Evolutionary conservation across 148 eudicot genomes (phyloP).

Genomic region (Nyssa sinensis): DNA sequence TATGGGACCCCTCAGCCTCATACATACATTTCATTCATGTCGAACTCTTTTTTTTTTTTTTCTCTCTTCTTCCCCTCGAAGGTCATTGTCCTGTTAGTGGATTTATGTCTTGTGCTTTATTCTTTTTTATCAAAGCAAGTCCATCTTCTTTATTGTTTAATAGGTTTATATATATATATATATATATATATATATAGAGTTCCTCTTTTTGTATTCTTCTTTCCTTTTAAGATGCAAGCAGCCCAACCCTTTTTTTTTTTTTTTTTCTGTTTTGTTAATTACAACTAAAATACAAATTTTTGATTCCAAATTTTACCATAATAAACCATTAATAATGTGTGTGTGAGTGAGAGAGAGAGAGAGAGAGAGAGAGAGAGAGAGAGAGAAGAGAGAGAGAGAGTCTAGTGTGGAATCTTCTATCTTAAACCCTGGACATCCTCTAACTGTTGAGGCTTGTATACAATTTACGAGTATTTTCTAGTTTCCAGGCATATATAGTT

Average conservation of each 20-base stretch:
- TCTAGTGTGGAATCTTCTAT: constrained; percentile 7
- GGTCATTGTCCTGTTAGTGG: neutral
- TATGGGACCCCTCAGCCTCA: too few species aligned
- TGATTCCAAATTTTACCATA: neutral
- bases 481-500: neutral
- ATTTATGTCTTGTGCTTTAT: neutral
- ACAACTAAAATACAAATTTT: neutral
- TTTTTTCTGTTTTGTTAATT: neutral
- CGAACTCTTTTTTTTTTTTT: too few species aligned
- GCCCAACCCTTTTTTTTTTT: too few species aligned
- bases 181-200: neutral
- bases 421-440: neutral
- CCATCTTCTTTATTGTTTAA: neutral
- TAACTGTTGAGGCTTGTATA: neutral
- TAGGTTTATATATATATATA: neutral
- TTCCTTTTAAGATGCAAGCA: neutral
- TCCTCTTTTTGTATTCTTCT: neutral
- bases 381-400: constrained; percentile 5
- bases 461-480: neutral
- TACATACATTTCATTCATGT: too few species aligned
- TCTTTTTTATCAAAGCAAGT: neutral
- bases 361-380: neutral
- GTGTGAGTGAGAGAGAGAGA: too few species aligned
- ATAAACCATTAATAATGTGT: neutral
- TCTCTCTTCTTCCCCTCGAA: too few species aligned